These are phyloP conservation scores for Posidonia australis DNA, from an alignment of 106 monocot species.

Conservation along the genomic window DNA sequence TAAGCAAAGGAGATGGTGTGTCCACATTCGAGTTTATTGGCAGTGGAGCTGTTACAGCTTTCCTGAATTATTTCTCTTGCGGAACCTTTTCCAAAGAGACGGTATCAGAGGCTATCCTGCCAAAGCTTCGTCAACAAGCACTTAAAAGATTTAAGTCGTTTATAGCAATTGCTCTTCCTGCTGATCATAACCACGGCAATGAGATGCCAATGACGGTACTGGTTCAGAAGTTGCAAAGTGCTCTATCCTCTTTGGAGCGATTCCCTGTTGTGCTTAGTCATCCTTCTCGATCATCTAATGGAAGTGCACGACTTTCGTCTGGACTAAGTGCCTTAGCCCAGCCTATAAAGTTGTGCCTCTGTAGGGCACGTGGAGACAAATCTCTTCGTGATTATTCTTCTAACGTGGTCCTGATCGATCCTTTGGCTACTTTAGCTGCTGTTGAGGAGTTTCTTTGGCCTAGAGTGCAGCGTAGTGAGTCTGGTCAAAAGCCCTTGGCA, in stretches of 20 bases:
- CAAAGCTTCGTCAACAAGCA: constrained; percentile 70
- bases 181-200: constrained; percentile 23
- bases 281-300: constrained; percentile 58
- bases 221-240: constrained; percentile 92
- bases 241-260: constrained; percentile 85
- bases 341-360: constrained; percentile 85
- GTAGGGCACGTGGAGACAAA: constrained; percentile 81
- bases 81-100: constrained; percentile 78
- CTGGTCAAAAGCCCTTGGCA: constrained; percentile 43
- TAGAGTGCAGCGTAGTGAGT: constrained; percentile 66
- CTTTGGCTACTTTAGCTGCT: constrained; percentile 78
- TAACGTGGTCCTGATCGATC: constrained; percentile 91
- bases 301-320: constrained; percentile 63
- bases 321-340: constrained; percentile 75
- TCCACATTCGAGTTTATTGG: constrained; percentile 99
- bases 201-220: constrained; percentile 59
- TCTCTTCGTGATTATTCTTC: constrained; percentile 95
- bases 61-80: constrained; percentile 90
- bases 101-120: constrained; percentile 51
- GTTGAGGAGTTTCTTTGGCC: constrained; percentile 99
- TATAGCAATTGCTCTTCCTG: constrained; percentile 50
- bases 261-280: constrained; percentile 96
- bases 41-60: constrained; percentile 81
- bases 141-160: constrained; percentile 79
- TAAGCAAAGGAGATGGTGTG: constrained; percentile 81